Percentiles rank a stretch among this genome's conserved stretches.
Conservation (phyloP, 2,329 filamentous ascomycete genomes). For the Epichloe coenophiala region DNA sequence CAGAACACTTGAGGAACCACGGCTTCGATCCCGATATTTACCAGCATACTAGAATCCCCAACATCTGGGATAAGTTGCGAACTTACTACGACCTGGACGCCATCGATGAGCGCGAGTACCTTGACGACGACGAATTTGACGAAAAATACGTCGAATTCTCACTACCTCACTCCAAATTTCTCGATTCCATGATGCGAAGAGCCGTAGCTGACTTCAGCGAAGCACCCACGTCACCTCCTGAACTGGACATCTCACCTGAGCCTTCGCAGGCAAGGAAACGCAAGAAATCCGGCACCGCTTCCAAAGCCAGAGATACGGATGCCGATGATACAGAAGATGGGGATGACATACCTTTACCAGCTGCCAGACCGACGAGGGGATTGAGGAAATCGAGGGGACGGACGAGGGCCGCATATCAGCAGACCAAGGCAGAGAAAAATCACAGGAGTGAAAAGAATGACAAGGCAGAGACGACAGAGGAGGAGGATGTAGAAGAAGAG, state of each 20-base stretch:
- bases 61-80: constrained; percentile 80
- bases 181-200: constrained; percentile 32
- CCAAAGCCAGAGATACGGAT: constrained; percentile 27
- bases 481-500: constrained; percentile 3
- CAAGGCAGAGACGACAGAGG: constrained; percentile 20
- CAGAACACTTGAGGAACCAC: constrained; percentile 65
- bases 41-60: constrained; percentile 74
- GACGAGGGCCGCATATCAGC: constrained; percentile 29
- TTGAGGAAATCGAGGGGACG: constrained; percentile 23
- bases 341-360: constrained; percentile 25
- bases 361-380: constrained; percentile 26
- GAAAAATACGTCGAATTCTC: constrained; percentile 54
- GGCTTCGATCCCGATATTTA: constrained; percentile 58
- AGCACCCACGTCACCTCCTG: constrained; percentile 31
- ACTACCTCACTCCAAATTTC: constrained; percentile 36
- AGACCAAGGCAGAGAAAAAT: constrained; percentile 21
- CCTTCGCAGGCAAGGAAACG: constrained; percentile 27
- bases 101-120: constrained; percentile 72
- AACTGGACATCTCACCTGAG: constrained; percentile 26
- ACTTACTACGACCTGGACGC: constrained; percentile 74
- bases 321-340: constrained; percentile 35
- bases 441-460: constrained; percentile 12
- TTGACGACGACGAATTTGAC: constrained; percentile 44
- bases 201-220: constrained; percentile 32
- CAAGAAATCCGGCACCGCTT: constrained; percentile 26